Base-by-base conservation (phyloP, 75 land plant species). In the Pinus albicaulis region DNA sequence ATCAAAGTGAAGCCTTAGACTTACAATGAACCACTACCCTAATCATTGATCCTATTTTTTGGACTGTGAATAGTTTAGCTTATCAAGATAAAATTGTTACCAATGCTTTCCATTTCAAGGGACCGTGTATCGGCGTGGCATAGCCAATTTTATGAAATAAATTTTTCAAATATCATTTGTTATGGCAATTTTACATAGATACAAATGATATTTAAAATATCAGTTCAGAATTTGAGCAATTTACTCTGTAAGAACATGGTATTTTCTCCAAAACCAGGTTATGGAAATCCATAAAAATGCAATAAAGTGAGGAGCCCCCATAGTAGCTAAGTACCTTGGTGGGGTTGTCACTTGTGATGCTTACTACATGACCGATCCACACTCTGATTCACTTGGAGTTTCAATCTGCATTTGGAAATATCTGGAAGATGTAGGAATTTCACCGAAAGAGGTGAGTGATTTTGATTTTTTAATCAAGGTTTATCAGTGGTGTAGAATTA, bases 341-440 rank as follows among this genome's bases (percentile, higher is more conserved):
- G 13, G 11, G 8, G 84, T 73, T 2, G 74, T 85, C 31, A 85
- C 80, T 23, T 87, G 89, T 72, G 89, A 87, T 76, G 83, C 89
- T 15, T 77, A 84, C 74, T 83, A 87, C 72, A 87, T 87, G 87
- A 87, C 89, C 7, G 80, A 85, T 68, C 89, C 89, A 17, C 76
- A 84, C 8, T 76, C 84, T 55, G 88, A 85, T 76, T 88, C 88
- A 15, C 80, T 87, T 63, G 89, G 88, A 52, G 84, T 87, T 23
- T 87, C 89, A 58, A 31, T 76, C 41, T 87, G 89, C 73, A 87
- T 87, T 12, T 12, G 12, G 11, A 64, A 77, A 28, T 64, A 74
- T 70, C 76, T 87, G 64, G 78, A 85, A 73, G 80, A n/a, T n/a
- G n/a, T n/a, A n/a, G n/a, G n/a, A n/a, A n/a, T n/a, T n/a, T n/a